These are phyloP conservation scores for Phytophthora megakarya DNA, from an alignment of 352 stramenopile genomes.

Conservation along the genomic window DNA sequence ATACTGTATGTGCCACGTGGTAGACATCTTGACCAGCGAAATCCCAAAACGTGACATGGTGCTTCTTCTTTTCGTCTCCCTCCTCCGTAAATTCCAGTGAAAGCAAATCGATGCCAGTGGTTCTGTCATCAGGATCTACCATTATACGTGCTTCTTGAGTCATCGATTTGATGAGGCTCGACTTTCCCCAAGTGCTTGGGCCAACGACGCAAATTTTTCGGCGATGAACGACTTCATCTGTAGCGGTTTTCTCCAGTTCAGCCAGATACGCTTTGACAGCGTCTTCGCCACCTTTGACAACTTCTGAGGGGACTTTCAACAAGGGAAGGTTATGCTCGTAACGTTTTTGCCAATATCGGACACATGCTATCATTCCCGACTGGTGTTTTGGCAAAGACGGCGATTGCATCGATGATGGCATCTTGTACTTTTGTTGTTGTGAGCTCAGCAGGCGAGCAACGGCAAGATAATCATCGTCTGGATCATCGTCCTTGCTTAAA, in stretches of 20 bases:
- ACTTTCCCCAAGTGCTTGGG: constrained; percentile 24
- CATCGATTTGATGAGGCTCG: constrained; percentile 19
- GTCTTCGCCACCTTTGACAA: constrained; percentile 2
- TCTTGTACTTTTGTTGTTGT: not conserved
- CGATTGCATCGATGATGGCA: too few relatives aligned
- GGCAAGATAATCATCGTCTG: not conserved
- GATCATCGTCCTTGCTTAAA: not conserved
- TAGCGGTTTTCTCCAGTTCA: constrained; percentile 4
- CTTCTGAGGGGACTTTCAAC: constrained; percentile 1
- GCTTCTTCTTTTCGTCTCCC: not conserved
- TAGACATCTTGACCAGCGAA: constrained; percentile 31
- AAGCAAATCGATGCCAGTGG: constrained; percentile 14
- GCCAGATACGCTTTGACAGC: constrained; percentile 7
- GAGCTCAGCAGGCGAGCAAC: not conserved
- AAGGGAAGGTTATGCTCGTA: not conserved
- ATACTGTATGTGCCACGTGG: constrained; percentile 22
- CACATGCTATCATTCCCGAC: not conserved
- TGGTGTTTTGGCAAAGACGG: not conserved
- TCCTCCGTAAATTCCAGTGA: not conserved
- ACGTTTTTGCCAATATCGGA: not conserved
- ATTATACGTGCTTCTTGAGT: not conserved
- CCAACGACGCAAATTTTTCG: constrained; percentile 20
- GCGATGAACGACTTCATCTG: not conserved
- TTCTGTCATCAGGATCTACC: not conserved
- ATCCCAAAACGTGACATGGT: constrained; percentile 28